Percentiles rank a stretch among this genome's conserved stretches.
These are phyloP conservation scores for Suillus paluster DNA, from an alignment of 768 basidiomycete genomes.

Conservation along the genomic window DNA sequence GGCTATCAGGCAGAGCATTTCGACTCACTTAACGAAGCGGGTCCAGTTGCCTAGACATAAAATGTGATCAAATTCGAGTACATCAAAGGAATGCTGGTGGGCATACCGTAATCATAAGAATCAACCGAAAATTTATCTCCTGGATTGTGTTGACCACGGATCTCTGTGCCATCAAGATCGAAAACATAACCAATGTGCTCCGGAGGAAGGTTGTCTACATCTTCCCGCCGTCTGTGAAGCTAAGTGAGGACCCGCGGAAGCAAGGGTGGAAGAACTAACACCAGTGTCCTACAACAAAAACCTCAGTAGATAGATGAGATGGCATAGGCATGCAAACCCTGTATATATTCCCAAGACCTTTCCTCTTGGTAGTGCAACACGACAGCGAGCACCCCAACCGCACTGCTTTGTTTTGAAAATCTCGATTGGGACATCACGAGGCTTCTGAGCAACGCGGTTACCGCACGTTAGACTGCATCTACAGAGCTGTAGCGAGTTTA, in stretches of 20 bases:
- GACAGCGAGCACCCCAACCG: slow-evolving; percentile 71
- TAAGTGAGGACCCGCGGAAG: background rate
- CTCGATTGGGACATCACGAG: slow-evolving; percentile 60
- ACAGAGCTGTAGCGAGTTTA: slow-evolving; percentile 43
- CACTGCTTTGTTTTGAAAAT: slow-evolving; percentile 64
- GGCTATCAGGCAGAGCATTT: background rate
- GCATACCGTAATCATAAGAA: slow-evolving; percentile 53
- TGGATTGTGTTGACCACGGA: slow-evolving; percentile 37
- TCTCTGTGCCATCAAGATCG: slow-evolving; percentile 64
- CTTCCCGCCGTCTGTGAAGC: slow-evolving; percentile 44
- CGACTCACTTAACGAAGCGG: slow-evolving; percentile 68
- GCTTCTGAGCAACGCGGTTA: slow-evolving; percentile 65
- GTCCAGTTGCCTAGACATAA: slow-evolving; percentile 69
- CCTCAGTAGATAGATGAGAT: slow-evolving; percentile 8
- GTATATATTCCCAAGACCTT: slow-evolving; percentile 72
- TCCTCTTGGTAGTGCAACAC: slow-evolving; percentile 46
- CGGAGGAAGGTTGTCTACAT: slow-evolving; percentile 41
- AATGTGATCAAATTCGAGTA: slow-evolving; percentile 10
- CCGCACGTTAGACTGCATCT: slow-evolving; percentile 47
- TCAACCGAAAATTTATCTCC: slow-evolving; percentile 57
- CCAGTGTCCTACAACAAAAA: slow-evolving; percentile 40
- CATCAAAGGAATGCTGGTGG: background rate
- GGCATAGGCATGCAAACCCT: slow-evolving; percentile 48
- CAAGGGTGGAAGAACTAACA: slow-evolving; percentile 39
- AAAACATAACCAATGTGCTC: slow-evolving; percentile 55